Percentiles rank a stretch among this genome's conserved stretches.
Evolutionary conservation across 306 rosid species (phyloP).

Genomic region (Cicer chorassanicum): DNA sequence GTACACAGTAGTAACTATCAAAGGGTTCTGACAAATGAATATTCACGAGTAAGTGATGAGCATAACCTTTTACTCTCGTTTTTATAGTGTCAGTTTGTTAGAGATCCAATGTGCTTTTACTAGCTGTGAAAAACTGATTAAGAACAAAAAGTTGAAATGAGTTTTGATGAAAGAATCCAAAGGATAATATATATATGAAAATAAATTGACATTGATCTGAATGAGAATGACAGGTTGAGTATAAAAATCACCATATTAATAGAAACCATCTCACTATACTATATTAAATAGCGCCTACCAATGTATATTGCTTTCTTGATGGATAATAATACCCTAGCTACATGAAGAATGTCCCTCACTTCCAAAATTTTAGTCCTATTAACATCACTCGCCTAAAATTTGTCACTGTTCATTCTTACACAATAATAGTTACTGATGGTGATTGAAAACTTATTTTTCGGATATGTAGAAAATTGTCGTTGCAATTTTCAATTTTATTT

Average conservation of each 20-base stretch:
- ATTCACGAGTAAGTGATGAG: conserved; percentile 23
- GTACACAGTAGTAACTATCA: conserved; percentile 7
- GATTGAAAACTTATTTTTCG: conserved; percentile 51
- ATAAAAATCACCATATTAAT: conserved; percentile 44
- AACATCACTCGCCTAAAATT: conserved; percentile 64
- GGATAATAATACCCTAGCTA: conserved; percentile 41
- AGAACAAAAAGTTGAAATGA: conserved; percentile 54
- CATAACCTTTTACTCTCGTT: conserved; percentile 29
- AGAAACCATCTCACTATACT: conserved; percentile 31
- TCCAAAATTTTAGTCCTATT: conserved; percentile 56
- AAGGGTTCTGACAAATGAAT: conserved; percentile 31
- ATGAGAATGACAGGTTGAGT: conserved; percentile 58
- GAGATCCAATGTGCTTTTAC: conserved; percentile 29
- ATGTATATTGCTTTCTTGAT: conserved; percentile 35
- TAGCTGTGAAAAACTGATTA: conserved; percentile 25
- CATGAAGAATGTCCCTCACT: conserved; percentile 53
- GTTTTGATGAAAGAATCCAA: conserved; percentile 63
- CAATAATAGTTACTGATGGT: conserved; percentile 63
- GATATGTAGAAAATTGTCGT: conserved; percentile 46
- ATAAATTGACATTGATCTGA: conserved; percentile 64
- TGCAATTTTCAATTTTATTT: conserved; percentile 39
- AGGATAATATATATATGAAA: conserved; percentile 22
- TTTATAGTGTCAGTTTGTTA: conserved; percentile 23
- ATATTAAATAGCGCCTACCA: conserved; percentile 48
- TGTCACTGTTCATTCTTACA: conserved; percentile 56